Evolutionary conservation across 192 early-diverging fungal genomes (phyloP), one percentile per base, ranked within the genome.

Genomic region (Rhizophagus sp.): DNA sequence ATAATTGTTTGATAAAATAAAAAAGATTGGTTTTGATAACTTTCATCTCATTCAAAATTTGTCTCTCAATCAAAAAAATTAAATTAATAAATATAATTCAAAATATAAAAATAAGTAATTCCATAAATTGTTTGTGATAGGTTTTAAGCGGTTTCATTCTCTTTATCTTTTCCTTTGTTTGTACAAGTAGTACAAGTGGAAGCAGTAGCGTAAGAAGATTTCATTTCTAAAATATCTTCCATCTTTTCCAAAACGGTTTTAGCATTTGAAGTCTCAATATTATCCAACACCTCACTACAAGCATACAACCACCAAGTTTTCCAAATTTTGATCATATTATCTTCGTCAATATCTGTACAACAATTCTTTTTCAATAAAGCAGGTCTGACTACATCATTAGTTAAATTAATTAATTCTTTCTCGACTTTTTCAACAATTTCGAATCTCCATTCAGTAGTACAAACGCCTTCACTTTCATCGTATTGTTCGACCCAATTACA

Each of bases 221-320:
- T 19, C 52, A 57, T 57, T 57, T 57, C 52, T 17, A 57, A 57
- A 57, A 57, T 57, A 19, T 65, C 63, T 65, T 65, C 63, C 63
- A 65, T 25, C 27, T 30, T 65, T 65, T 65, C 63, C 27, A 65
- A 30, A 65, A 24, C 27, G 3, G 10, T 25, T 65, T 65, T 65
- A 4, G 27, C 63, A 65, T 65, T 30, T 27, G 27, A 27, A 11
- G 63, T 65, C 25, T 65, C 63, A 24, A 65, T 27, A 9, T 30
- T 30, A 27, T 65, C 63, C 7, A 65, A 30, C 10, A 65, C 63
- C 12, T 65, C 63, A 27, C 24, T 27, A 65, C 63, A 65, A 65
- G 63, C 63, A 27, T 65, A 65, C 12, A 65, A 65, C 63, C 63
- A 65, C 63, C 63, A 65, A 65, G 63, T 65, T 65, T 65, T 65